Evolutionary conservation across 345 rosid species (phyloP).

Genomic region (Eucalyptus cladocalyx): DNA sequence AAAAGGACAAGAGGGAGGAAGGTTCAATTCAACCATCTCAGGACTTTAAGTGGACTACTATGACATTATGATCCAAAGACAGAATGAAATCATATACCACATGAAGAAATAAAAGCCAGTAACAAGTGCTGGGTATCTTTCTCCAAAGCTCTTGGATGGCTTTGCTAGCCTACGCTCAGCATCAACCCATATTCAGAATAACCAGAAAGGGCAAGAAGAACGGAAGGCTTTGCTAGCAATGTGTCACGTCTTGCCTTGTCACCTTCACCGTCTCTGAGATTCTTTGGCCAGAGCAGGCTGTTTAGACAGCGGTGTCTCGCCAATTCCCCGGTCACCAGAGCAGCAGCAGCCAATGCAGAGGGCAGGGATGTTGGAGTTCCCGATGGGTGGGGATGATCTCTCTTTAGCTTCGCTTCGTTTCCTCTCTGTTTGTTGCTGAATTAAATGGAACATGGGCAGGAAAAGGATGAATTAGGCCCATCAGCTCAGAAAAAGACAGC

Average conservation of each 20-base stretch:
- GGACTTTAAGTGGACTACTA: not conserved
- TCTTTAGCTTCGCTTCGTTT: not conserved
- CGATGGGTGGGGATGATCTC: not conserved
- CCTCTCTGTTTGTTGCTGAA: not conserved
- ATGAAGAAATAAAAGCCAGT: conserved; percentile 97
- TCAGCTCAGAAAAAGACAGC: not conserved
- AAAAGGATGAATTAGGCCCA: not conserved
- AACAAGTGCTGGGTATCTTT: conserved; percentile 58
- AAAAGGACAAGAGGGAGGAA: not conserved
- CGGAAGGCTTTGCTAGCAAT: not conserved
- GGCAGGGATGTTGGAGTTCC: conserved; percentile 13
- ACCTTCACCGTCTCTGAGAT: not conserved
- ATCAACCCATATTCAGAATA: not conserved
- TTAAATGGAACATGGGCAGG: not conserved
- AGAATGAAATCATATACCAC: conserved; percentile 71
- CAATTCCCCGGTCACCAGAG: conserved; percentile 2
- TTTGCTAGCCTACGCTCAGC: conserved; percentile 9
- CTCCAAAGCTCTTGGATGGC: conserved; percentile 32
- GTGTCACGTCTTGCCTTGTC: conserved; percentile 4
- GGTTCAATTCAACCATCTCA: not conserved
- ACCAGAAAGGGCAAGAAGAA: not conserved
- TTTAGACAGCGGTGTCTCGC: conserved; percentile 1
- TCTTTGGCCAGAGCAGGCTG: conserved; percentile 3
- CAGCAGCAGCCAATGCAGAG: conserved; percentile 28
- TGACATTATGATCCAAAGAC: conserved; percentile 21